These are phyloP conservation scores for Westerdykella sp. DNA, from an alignment of 2,329 filamentous ascomycete species.

Conservation along the genomic window DNA sequence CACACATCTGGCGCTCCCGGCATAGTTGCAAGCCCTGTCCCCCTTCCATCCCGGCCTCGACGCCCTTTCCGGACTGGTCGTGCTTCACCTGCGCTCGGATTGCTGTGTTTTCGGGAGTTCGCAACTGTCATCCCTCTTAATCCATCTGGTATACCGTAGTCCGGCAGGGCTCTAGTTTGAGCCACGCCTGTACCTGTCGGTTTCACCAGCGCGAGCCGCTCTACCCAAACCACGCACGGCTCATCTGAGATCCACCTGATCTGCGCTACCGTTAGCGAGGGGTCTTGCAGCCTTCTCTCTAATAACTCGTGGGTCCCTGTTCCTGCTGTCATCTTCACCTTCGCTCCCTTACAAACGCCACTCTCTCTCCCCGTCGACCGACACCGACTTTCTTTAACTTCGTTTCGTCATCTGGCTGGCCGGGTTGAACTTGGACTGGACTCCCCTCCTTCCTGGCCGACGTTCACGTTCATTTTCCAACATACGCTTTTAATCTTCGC, in stretches of 20 bases:
- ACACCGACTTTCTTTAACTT: conserved; percentile 36
- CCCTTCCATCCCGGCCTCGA: conserved; percentile 5
- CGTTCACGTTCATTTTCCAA: conserved; percentile 25
- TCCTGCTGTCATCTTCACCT: conserved; percentile 28
- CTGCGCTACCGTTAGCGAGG: conserved; percentile 19
- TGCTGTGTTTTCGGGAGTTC: conserved; percentile 14
- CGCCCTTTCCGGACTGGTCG: conserved; percentile 18
- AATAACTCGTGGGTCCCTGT: conserved; percentile 32
- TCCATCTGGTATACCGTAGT: conserved; percentile 24
- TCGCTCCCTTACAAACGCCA: conserved; percentile 23
- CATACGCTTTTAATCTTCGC: conserved; percentile 31
- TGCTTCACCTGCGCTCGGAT: conserved; percentile 20
- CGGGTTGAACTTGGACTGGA: conserved; percentile 37
- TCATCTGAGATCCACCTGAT: conserved; percentile 31
- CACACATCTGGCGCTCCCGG: conserved; percentile 28
- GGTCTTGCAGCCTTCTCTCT: conserved; percentile 23
- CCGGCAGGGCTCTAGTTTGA: conserved; percentile 29
- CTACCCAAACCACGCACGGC: conserved; percentile 21
- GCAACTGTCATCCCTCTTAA: conserved; percentile 27
- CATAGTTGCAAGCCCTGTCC: conserved; percentile 23
- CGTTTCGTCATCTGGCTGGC: conserved; percentile 38
- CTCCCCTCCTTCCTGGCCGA: conserved; percentile 25
- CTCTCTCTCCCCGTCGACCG: conserved; percentile 23
- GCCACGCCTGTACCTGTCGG: conserved; percentile 29
- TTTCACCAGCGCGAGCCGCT: conserved; percentile 34